Evolutionary conservation across 2,329 filamentous ascomycete genomes (phyloP), one percentile per base, ranked within the genome.

Genomic region (Aplosporella prunicola): DNA sequence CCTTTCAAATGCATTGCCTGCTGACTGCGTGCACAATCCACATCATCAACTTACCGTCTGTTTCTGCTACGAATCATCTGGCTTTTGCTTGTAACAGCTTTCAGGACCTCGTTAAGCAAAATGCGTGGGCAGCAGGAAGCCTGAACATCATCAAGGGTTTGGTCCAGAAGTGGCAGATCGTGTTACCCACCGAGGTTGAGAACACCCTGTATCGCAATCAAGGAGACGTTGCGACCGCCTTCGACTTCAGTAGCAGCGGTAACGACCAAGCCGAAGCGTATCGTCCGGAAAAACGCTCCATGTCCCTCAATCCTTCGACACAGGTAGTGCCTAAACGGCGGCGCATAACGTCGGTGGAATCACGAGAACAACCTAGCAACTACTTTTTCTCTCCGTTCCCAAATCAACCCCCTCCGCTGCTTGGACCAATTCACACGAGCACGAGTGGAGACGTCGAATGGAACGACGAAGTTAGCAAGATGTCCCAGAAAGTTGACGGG

Each of bases 11-110:
- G 18, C 45, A 47, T 28, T 47, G 45, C 30, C 39, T 47, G 9
- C 40, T 47, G n/a, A 45, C 47, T 4, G 38, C 45, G 18, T 44
- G 43, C 36, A 47, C 45, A 10, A 46, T 47, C 17, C 45, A 47
- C 38, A 43, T 47, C 25, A 45, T 48, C 38, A 50, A 47, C 29
- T 15, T 47, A 3, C 41, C 47, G 4, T 37, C 49, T 9, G 45
- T 48, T 24, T 42, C 45, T 6, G 33, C 44, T 16, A 44, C 43
- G 63, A 79, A 76, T 53, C 85, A 43, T 33, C 35, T 50, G 10
- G 45, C 39, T n/a, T 38, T 33, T n/a, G 47, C 48, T 13, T 48
- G 45, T 35, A 39, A 50, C 20, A 31, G 25, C 29, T 47, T 50
- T 31, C 47, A 50, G n/a, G 47, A 50, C 15, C 34, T 50, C 4